A percentile compares a stretch with the other conserved stretches of the same genome.
Evolutionary conservation across 2,329 filamentous ascomycete species (phyloP).

Genomic region (Malbranchea cinnamomea): DNA sequence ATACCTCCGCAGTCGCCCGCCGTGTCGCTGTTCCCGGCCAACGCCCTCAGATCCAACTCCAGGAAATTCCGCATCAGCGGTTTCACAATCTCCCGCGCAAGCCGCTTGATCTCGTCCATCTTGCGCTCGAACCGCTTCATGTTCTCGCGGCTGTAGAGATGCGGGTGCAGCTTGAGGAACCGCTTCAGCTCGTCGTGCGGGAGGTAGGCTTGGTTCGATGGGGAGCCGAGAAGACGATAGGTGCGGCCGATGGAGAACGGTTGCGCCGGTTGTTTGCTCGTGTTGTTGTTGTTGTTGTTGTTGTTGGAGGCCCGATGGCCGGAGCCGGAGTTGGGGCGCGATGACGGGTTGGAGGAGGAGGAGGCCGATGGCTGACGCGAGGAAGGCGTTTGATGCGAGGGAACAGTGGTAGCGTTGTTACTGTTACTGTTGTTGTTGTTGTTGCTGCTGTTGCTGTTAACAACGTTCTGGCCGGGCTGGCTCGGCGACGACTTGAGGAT

Average conservation of each 20-base stretch:
- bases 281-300: constrained; percentile 9
- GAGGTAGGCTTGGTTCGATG: constrained; percentile 50
- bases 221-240: constrained; percentile 60
- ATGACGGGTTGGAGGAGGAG: no score
- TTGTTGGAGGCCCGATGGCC: constrained; percentile 7
- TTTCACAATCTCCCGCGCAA: constrained; percentile 68
- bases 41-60: constrained; percentile 54
- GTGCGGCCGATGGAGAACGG: constrained; percentile 44
- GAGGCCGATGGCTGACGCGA: no score
- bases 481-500: constrained; percentile 21
- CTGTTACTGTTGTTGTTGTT: constrained; percentile 4
- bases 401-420: constrained; percentile 6
- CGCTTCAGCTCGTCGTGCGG: constrained; percentile 76
- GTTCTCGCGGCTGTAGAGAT: constrained; percentile 71
- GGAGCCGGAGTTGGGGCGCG: constrained; percentile 6
- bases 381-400: no score
- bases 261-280: constrained; percentile 16
- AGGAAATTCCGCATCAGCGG: constrained; percentile 76
- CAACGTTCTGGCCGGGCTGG: constrained; percentile 9
- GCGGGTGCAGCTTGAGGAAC: constrained; percentile 67
- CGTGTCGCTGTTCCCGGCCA: constrained; percentile 12
- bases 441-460: constrained; percentile 11
- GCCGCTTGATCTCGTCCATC: constrained; percentile 73
- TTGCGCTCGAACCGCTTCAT: constrained; percentile 71
- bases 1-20: constrained; percentile 18